Evolutionary conservation across 2,329 filamentous ascomycete genomes (phyloP).

Genomic region (Seiridium unicorne): DNA sequence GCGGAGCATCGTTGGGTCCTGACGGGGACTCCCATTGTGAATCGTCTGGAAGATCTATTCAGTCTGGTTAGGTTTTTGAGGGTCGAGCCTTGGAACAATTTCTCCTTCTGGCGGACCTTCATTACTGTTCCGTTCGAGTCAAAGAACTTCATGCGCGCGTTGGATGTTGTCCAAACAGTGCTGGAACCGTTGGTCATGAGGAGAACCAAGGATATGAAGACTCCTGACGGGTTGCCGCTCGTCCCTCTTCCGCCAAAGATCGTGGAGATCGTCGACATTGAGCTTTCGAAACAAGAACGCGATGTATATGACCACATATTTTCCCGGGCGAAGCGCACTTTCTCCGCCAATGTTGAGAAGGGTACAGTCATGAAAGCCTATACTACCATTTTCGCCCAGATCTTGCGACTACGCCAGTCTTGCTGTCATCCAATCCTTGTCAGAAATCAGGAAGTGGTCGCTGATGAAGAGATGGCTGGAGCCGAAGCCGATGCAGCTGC

Average conservation of each 20-base stretch:
- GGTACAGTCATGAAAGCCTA: slow-evolving; percentile 94
- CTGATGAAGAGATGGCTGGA: slow-evolving; percentile 83
- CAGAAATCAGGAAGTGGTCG: slow-evolving; percentile 77
- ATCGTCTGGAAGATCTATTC: slow-evolving; percentile 91
- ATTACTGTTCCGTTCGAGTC: slow-evolving; percentile 97
- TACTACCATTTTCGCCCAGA: slow-evolving; percentile 96
- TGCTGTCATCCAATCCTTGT: slow-evolving; percentile 93
- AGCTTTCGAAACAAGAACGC: slow-evolving; percentile 79
- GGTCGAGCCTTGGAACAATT: slow-evolving; percentile 98
- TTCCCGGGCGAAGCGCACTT: slow-evolving; percentile 76
- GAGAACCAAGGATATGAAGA: slow-evolving; percentile 97
- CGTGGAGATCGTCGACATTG: slow-evolving; percentile 83
- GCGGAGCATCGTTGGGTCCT: slow-evolving; percentile 88
- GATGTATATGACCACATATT: slow-evolving; percentile 94
- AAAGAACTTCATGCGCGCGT: slow-evolving; percentile 86
- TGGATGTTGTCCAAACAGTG: slow-evolving; percentile 97
- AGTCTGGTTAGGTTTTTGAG: slow-evolving; percentile 88
- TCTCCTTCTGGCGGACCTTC: slow-evolving; percentile 98
- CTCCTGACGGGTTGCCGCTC: slow-evolving; percentile 69
- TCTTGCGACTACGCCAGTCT: slow-evolving; percentile 85
- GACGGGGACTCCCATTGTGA: slow-evolving; percentile 95
- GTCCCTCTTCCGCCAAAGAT: slow-evolving; percentile 80
- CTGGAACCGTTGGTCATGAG: slow-evolving; percentile 93
- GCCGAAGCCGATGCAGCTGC: slow-evolving; percentile 75
- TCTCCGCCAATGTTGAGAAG: slow-evolving; percentile 82